phyloP scores from a whole-genome alignment of 257 asterid species.

The Cordia subcordata region DNA sequence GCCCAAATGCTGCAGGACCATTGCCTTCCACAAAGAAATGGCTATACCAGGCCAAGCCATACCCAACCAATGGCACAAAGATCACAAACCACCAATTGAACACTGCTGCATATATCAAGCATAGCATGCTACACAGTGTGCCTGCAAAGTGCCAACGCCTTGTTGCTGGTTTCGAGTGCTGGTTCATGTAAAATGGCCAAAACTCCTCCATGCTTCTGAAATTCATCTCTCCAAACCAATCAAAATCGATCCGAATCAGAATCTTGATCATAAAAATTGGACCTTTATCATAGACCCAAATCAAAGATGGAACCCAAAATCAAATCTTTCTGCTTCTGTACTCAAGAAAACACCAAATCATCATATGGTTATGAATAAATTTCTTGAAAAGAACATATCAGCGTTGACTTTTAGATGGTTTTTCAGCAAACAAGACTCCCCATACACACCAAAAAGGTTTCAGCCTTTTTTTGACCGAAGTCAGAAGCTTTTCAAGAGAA shows the following conservation, averaged over 20 bases:
- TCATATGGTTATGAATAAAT: too few relatives aligned
- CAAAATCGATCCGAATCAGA: constrained; percentile 26
- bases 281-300: background rate
- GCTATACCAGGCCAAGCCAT: constrained; percentile 92
- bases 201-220: constrained; percentile 92
- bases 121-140: constrained; percentile 67
- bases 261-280: constrained; percentile 4
- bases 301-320: background rate
- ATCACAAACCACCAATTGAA: constrained; percentile 70
- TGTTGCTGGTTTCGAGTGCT: constrained; percentile 82
- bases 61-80: constrained; percentile 72
- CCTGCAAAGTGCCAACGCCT: constrained; percentile 96
- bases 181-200: constrained; percentile 91
- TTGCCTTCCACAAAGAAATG: constrained; percentile 94
- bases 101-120: constrained; percentile 57
- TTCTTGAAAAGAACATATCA: too few relatives aligned
- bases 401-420: too few relatives aligned
- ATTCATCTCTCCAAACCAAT: constrained; percentile 42
- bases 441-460: too few relatives aligned
- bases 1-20: constrained; percentile 89
- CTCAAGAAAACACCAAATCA: background rate
- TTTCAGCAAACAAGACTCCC: too few relatives aligned
- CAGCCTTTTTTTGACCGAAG: too few relatives aligned
- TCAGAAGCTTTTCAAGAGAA: too few relatives aligned
- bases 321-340: too few relatives aligned